Evolutionary conservation across 2,329 filamentous ascomycete species (phyloP), one percentile per base, ranked within the genome.

Genomic region (Aspergillus hiratsukae): DNA sequence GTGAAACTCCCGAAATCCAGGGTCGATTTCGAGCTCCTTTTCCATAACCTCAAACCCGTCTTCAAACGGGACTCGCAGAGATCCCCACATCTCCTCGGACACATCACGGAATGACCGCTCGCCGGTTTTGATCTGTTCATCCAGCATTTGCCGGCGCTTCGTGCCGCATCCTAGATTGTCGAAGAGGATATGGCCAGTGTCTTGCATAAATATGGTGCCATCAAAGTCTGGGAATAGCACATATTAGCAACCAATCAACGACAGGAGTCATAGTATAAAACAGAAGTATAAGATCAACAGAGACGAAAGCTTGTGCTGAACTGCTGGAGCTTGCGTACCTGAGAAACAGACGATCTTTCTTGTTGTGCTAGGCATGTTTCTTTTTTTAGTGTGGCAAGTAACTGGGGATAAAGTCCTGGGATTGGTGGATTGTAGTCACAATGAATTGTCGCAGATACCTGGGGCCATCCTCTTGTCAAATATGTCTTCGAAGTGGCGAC

Each of bases 81-180:
- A 87, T 7, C 81, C 83, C 84, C 86, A 88, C 82, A 88, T 87
- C 69, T 88, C 86, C 61, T 88, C 85, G 0, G 85, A 87, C n/a
- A 86, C 84, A 3, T 88, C 86, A 51, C 84, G 79, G 76, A 88
- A 88, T 0, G 83, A 85, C 14, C 85, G 81, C 68, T 86, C 82
- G 67, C 86, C 86, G 3, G 73, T 78, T 64, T 85, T 83, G 71
- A 88, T 86, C 64, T 88, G 83, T 57, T 81, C 75, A 57, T 88
- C 85, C 51, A 88, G 80, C 43, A 80, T 64, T 55, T 81, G 72
- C 51, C 85, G 81, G 56, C 77, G 76, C 59, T 80, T 76, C 23
- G 77, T 73, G 28, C 86, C 86, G 70, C 85, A 87, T 52, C 86
- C 85, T 61, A 85, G 80, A 63, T 78, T 78, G 68, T 88, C 85